Evolutionary conservation across 345 rosid genomes (phyloP).

Genomic region (Bretschneidera sinensis): DNA sequence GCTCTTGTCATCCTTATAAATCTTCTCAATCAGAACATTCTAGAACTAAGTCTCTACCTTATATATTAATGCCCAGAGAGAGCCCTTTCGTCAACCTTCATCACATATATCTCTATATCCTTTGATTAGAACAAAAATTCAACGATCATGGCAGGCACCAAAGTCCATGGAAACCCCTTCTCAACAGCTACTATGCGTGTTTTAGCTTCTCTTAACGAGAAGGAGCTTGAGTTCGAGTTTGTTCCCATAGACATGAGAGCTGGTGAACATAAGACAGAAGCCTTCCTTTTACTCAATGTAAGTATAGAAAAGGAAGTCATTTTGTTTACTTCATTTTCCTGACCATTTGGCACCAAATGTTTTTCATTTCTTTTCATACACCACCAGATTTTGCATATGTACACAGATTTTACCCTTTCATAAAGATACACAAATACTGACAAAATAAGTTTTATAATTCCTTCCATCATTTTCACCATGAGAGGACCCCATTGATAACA

Average conservation of each 20-base stretch:
- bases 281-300: slow-evolving; percentile 58
- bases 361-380: not conserved
- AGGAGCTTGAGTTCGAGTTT: slow-evolving; percentile 48
- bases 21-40: too few species aligned
- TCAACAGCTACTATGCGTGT: slow-evolving; percentile 52
- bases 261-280: slow-evolving; percentile 59
- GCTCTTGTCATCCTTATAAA: too few species aligned
- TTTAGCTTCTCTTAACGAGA: slow-evolving; percentile 54
- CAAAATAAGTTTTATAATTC: too few species aligned
- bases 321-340: not conserved
- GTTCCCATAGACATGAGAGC: slow-evolving; percentile 39
- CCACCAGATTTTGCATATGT: not conserved
- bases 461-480: too few species aligned
- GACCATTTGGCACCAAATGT: too few species aligned
- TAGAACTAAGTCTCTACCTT: too few species aligned
- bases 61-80: too few species aligned
- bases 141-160: slow-evolving; percentile 35
- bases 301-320: not conserved
- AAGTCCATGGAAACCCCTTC: slow-evolving; percentile 33
- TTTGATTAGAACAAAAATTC: not conserved
- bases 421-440: too few species aligned
- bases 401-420: too few species aligned
- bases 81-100: too few species aligned
- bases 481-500: too few species aligned
- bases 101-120: too few species aligned